A percentile compares a stretch with the other conserved stretches of the same genome.
Evolutionary conservation across 495 filamentous ascomycete species (phyloP).

Genomic region (Monascus purpureus): DNA sequence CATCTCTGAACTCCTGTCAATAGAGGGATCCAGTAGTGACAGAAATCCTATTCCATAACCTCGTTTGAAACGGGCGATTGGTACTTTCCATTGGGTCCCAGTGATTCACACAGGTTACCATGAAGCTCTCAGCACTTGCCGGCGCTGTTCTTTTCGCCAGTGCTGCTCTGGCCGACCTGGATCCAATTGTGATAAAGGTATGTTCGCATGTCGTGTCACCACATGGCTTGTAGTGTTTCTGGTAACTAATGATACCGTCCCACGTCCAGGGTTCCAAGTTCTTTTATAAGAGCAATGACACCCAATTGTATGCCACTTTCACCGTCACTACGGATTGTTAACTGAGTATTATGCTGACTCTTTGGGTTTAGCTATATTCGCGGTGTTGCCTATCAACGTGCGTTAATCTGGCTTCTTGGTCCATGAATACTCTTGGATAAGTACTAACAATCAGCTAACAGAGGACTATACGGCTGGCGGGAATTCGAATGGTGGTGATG

Average conservation of each 20-base stretch:
- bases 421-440: neutral
- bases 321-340: neutral
- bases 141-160: slow-evolving; percentile 10
- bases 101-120: too few species aligned
- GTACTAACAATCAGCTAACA: slow-evolving; percentile 1
- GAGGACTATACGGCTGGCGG: slow-evolving; percentile 33
- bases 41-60: too few species aligned
- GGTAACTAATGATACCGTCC: neutral
- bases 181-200: slow-evolving; percentile 56
- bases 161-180: slow-evolving; percentile 14
- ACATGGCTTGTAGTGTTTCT: slow-evolving; percentile 2
- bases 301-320: slow-evolving; percentile 50
- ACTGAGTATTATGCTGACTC: slow-evolving; percentile 2
- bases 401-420: slow-evolving; percentile 5
- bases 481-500: slow-evolving; percentile 12
- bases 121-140: slow-evolving; percentile 13
- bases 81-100: too few species aligned
- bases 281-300: slow-evolving; percentile 58
- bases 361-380: slow-evolving; percentile 44
- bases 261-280: slow-evolving; percentile 49
- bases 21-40: too few species aligned
- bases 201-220: slow-evolving; percentile 1
- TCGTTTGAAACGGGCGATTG: too few species aligned
- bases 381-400: slow-evolving; percentile 74
- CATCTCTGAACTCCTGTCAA: too few species aligned